Base-by-base conservation (phyloP, 2,329 filamentous ascomycete genomes). In the Aspergillus fructus region DNA sequence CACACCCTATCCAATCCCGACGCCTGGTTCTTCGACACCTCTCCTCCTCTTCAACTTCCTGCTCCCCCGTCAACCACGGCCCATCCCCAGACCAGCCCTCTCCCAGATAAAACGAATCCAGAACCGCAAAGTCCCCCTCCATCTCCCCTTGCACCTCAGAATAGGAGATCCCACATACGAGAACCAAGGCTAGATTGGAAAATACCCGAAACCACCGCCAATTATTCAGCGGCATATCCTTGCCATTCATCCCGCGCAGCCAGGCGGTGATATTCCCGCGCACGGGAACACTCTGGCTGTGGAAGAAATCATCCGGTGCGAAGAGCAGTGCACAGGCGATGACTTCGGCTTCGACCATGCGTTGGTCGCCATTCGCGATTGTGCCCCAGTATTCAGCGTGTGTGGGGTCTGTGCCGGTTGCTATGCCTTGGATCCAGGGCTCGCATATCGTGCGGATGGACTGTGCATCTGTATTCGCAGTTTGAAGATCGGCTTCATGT, bases 341-440 rank as follows among this genome's bases (percentile, higher is more conserved):
- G 0, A 66, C 58, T 39, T 63, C 62, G 1, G 62, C 65, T 30
- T 68, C 66, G 0, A 68, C 66, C 61, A 66, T 66, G n/a, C 66
- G 62, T 37, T 68, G 66, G 46, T 65, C 64, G 13, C 53, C 58
- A 11, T 66, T 52, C 11, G 23, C 33, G 3, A 66, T 62, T 5
- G 47, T 13, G 1, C 66, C 66, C 66, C 66, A 68, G 40, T 64
- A 68, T 19, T 68, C 64, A 4, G 54, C 17, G 47, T 66, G 59
- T 3, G 49, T 11, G 6, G 64, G 64, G 46, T 68, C 61, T 5
- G 64, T 66, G 1, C 64, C 64, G 4, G 53, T 40, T n/a, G 12
- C 24, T 3, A 64, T 47, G 4, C 61, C 61, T 5, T 21, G n/a
- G 8, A 45, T 56, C 53, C 53, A 56, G 2, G 53, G 53, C 21